A percentile compares a stretch with the other conserved stretches of the same genome.
Conservation (phyloP, 306 rosid genomes). For the Oemleria cerasiformis region DNA sequence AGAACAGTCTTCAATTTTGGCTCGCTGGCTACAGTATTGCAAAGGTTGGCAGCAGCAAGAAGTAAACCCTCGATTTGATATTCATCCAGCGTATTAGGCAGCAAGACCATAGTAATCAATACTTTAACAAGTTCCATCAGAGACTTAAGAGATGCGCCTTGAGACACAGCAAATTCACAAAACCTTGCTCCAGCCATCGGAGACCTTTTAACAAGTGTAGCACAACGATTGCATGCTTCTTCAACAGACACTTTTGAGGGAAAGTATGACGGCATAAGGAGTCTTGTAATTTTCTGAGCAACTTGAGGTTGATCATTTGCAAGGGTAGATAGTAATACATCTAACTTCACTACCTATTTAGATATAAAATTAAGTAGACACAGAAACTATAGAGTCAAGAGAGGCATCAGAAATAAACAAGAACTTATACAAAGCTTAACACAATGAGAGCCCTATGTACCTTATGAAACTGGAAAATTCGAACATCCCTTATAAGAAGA, state of each 20-base stretch:
- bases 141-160: slow-evolving; percentile 69
- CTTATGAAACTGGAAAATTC: slow-evolving; percentile 80
- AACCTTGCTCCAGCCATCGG: slow-evolving; percentile 90
- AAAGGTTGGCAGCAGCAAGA: slow-evolving; percentile 56
- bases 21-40: slow-evolving; percentile 51
- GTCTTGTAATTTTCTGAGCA: slow-evolving; percentile 73
- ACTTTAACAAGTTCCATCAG: slow-evolving; percentile 63
- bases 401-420: slow-evolving; percentile 12
- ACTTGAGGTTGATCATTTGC: slow-evolving; percentile 69
- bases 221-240: slow-evolving; percentile 89
- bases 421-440: slow-evolving; percentile 3
- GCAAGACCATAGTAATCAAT: slow-evolving; percentile 51
- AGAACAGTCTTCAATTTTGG: slow-evolving; percentile 43
- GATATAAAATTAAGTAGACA: slow-evolving; percentile 21
- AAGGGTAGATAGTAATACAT: slow-evolving; percentile 56
- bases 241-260: slow-evolving; percentile 61
- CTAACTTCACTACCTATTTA: slow-evolving; percentile 66
- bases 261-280: slow-evolving; percentile 83
- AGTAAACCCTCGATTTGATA: slow-evolving; percentile 71
- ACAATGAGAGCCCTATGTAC: slow-evolving; percentile 30
- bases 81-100: slow-evolving; percentile 47
- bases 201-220: slow-evolving; percentile 71
- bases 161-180: slow-evolving; percentile 59
- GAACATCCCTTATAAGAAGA: slow-evolving; percentile 55
- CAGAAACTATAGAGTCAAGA: slow-evolving; percentile 19